phyloP scores from a whole-genome alignment of 495 filamentous ascomycete genomes.

The Baudoinia panamericana region DNA sequence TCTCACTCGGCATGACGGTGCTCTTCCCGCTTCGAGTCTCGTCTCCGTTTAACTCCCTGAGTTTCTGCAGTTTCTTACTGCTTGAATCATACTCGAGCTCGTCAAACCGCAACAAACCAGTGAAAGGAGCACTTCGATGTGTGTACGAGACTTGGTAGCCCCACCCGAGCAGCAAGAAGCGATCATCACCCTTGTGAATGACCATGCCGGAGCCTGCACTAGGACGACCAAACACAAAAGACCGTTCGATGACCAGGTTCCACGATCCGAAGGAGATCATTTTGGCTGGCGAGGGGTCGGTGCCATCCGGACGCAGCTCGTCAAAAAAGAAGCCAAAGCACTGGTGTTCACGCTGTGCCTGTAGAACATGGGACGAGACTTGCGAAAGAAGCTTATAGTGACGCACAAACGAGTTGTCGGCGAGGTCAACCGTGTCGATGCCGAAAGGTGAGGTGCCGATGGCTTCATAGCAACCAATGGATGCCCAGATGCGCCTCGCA shows the following conservation, averaged over 20 bases:
- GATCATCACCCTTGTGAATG: slow-evolving; percentile 29
- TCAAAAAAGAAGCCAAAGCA: slow-evolving; percentile 40
- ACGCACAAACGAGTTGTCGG: slow-evolving; percentile 28
- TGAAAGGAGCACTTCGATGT: slow-evolving; percentile 29
- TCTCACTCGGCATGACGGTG: slow-evolving; percentile 38
- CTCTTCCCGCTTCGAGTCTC: slow-evolving; percentile 37
- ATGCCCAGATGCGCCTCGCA: slow-evolving; percentile 34
- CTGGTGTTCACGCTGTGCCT: slow-evolving; percentile 30
- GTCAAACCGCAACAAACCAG: slow-evolving; percentile 33
- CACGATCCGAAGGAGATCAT: slow-evolving; percentile 20
- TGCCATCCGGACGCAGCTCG: slow-evolving; percentile 22
- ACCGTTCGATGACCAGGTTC: slow-evolving; percentile 31
- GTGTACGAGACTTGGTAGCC: slow-evolving; percentile 34
- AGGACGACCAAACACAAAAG: slow-evolving; percentile 38
- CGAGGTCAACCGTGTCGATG: slow-evolving; percentile 33
- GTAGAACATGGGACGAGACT: slow-evolving; percentile 30
- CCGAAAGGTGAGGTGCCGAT: slow-evolving; percentile 37
- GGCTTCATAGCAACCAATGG: slow-evolving; percentile 33
- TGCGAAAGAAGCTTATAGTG: slow-evolving; percentile 32
- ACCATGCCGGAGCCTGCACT: slow-evolving; percentile 35
- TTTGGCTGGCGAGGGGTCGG: slow-evolving; percentile 23
- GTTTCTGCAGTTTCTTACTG: slow-evolving; percentile 26
- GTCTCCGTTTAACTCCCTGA: slow-evolving; percentile 36
- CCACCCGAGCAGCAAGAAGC: slow-evolving; percentile 37
- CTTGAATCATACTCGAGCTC: slow-evolving; percentile 31